Percentiles rank a stretch among this genome's conserved stretches.
These are phyloP conservation scores for Rusavskia elegans DNA, from an alignment of 495 filamentous ascomycete genomes.

Conservation along the genomic window DNA sequence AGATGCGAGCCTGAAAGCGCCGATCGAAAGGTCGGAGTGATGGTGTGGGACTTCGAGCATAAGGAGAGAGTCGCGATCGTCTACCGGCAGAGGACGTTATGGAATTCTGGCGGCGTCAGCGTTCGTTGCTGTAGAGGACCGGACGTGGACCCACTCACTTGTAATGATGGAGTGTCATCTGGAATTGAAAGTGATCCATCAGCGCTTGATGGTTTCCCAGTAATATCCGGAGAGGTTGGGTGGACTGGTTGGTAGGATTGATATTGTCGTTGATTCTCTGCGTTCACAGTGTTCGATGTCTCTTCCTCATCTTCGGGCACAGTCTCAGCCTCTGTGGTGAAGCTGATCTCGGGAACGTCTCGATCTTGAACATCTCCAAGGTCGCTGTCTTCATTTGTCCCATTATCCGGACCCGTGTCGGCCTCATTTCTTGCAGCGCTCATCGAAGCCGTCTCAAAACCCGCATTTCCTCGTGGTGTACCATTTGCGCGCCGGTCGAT, in stretches of 20 bases:
- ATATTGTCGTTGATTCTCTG: not conserved
- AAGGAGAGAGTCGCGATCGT: constrained; percentile 33
- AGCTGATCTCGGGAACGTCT: not conserved
- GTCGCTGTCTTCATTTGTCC: constrained; percentile 5
- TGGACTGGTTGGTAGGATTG: not conserved
- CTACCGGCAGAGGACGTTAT: constrained; percentile 61
- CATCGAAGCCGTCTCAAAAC: constrained; percentile 13
- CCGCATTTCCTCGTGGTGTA: constrained; percentile 12
- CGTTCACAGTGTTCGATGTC: not conserved
- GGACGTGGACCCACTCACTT: constrained; percentile 35
- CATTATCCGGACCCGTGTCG: constrained; percentile 10
- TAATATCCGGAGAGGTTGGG: constrained; percentile 1
- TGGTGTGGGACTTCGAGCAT: constrained; percentile 46
- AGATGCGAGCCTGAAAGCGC: constrained; percentile 76
- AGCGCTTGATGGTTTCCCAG: constrained; percentile 19
- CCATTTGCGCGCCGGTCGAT: constrained; percentile 5
- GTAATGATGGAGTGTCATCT: constrained; percentile 79
- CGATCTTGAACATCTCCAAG: constrained; percentile 5
- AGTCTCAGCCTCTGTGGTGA: not conserved
- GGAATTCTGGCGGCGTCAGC: constrained; percentile 47
- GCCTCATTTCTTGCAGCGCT: constrained; percentile 17
- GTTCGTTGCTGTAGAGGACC: not conserved
- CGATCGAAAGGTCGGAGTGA: constrained; percentile 87
- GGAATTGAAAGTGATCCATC: constrained; percentile 51
- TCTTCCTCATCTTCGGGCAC: constrained; percentile 5